Evolutionary conservation across 129 eudicot species (phyloP).

Genomic region (Pulicaria dysenterica): DNA sequence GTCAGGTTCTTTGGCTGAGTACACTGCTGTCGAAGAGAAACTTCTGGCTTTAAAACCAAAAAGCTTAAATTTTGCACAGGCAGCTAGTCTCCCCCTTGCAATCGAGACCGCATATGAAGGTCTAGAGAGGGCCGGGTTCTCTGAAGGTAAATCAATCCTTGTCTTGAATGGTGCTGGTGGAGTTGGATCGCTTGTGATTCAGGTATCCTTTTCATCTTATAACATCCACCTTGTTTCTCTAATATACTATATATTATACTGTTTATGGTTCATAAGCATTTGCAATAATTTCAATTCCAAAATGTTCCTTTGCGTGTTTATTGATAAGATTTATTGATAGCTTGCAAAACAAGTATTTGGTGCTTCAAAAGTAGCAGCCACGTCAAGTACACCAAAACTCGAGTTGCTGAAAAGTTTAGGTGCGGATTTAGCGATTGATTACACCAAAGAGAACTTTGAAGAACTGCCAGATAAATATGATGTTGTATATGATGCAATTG

Average conservation of each 20-base stretch:
- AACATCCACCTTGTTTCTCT: too few species aligned
- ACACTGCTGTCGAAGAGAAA: conserved; percentile 47
- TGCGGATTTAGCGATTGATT: conserved; percentile 49
- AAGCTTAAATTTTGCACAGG: conserved; percentile 33
- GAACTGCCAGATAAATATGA: conserved; percentile 47
- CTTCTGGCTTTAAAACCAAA: conserved; percentile 46
- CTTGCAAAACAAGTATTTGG: conserved; percentile 46
- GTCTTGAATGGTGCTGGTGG: conserved; percentile 46
- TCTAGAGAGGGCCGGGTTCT: conserved; percentile 36
- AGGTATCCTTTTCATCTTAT: conserved; percentile 25
- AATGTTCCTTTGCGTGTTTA: neutral
- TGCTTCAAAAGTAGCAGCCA: conserved; percentile 46
- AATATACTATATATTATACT: too few species aligned
- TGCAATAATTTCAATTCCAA: too few species aligned
- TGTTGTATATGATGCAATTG: conserved; percentile 43
- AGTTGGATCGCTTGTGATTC: conserved; percentile 44
- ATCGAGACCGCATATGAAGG: conserved; percentile 51
- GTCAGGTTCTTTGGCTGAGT: conserved; percentile 45
- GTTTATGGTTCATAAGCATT: too few species aligned
- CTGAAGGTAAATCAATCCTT: conserved; percentile 41
- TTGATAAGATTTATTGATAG: conserved; percentile 27
- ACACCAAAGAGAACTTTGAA: conserved; percentile 45
- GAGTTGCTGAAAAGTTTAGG: conserved; percentile 47
- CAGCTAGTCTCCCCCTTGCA: conserved; percentile 51
- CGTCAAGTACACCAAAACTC: conserved; percentile 37